A percentile compares a stretch with the other conserved stretches of the same genome.
Conservation (phyloP, 2,329 filamentous ascomycete genomes). For the Diaporthe citriasiana region DNA sequence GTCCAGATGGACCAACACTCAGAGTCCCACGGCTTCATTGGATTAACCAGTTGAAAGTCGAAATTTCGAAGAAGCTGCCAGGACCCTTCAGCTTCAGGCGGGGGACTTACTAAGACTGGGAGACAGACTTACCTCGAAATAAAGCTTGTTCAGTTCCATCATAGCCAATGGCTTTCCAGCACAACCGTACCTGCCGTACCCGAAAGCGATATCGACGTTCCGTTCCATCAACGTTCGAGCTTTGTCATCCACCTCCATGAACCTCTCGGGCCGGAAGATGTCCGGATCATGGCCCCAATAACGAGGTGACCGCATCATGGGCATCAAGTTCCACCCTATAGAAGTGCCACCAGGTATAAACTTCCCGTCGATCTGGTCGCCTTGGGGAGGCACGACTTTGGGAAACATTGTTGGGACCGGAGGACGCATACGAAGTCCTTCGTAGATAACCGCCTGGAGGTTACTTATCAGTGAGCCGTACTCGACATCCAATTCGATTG, state of each 20-base stretch:
- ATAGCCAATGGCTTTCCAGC: conserved; percentile 59
- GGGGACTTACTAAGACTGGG: too few relatives aligned
- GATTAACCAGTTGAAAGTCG: conserved; percentile 38
- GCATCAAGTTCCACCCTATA: conserved; percentile 43
- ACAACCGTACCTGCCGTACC: conserved; percentile 56
- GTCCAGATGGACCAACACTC: conserved; percentile 22
- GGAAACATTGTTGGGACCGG: conserved; percentile 28
- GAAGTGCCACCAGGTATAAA: conserved; percentile 50
- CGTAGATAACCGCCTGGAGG: conserved; percentile 34
- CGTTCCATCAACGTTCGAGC: conserved; percentile 50
- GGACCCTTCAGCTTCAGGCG: too few relatives aligned
- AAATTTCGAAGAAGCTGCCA: conserved; percentile 36
- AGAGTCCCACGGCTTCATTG: conserved; percentile 29
- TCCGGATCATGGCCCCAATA: conserved; percentile 66
- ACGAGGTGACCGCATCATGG: conserved; percentile 37
- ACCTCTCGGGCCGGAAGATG: conserved; percentile 72
- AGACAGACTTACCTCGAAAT: conserved; percentile 53
- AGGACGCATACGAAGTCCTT: conserved; percentile 33
- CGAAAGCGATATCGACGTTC: conserved; percentile 56
- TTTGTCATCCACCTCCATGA: conserved; percentile 60
- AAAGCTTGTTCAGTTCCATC: conserved; percentile 59
- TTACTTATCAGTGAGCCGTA: not conserved
- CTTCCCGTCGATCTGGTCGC: conserved; percentile 49
- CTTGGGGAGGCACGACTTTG: conserved; percentile 49
- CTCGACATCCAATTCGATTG: not conserved